phyloP scores from a whole-genome alignment of 2,329 filamentous ascomycete species.

The Coniochaeta sp. region DNA sequence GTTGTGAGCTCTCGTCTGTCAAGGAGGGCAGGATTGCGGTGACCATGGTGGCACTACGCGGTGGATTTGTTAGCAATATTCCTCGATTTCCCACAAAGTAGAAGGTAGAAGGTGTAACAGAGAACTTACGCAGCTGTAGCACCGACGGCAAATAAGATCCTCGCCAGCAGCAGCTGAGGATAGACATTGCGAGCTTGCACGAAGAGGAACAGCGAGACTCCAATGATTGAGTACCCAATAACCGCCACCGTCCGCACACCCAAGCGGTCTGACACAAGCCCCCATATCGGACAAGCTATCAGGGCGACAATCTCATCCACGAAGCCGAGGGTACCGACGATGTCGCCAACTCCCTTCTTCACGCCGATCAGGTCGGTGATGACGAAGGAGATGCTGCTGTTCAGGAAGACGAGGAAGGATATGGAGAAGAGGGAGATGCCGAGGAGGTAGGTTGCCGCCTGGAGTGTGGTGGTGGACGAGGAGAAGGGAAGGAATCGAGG shows the following conservation, averaged over 20 bases:
- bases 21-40: conserved; percentile 81
- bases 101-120: background rate
- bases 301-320: conserved; percentile 77
- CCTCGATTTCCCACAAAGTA: too few species aligned
- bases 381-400: conserved; percentile 77
- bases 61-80: background rate
- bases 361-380: conserved; percentile 75
- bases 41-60: conserved; percentile 80
- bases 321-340: conserved; percentile 79
- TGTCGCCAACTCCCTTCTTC: conserved; percentile 65
- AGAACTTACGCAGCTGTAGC: conserved; percentile 70
- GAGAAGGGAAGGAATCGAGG: conserved; percentile 50
- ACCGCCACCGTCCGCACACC: conserved; percentile 68
- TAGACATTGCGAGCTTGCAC: conserved; percentile 85
- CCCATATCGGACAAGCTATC: conserved; percentile 74
- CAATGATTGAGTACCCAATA: conserved; percentile 75
- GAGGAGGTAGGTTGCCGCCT: conserved; percentile 69
- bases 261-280: conserved; percentile 66
- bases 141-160: conserved; percentile 82
- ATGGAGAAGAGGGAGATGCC: conserved; percentile 82
- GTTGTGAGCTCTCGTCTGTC: conserved; percentile 40
- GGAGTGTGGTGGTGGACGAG: conserved; percentile 48
- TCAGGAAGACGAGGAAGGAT: conserved; percentile 83
- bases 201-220: conserved; percentile 66
- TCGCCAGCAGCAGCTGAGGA: conserved; percentile 75